Base-by-base conservation (phyloP, 1,284 basidiomycete genomes). In the Trichosporon coremiiforme region DNA sequence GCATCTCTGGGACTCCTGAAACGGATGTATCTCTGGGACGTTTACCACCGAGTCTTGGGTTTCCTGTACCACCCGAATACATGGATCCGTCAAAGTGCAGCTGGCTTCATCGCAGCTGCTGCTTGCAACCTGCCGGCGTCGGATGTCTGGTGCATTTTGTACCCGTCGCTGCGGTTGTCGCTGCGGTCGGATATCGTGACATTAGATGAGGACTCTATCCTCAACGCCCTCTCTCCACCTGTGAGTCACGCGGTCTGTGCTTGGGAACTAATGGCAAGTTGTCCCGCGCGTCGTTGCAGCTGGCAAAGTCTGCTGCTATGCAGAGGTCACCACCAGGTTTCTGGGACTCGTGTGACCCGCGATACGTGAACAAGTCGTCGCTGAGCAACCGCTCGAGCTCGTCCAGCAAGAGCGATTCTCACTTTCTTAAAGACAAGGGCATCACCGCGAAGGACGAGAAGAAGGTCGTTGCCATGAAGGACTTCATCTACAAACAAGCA, bases 141-240 rank as follows among this genome's bases (percentile, higher is more conserved):
- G 57, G 97, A 99, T 78, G 89, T 93, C 10, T 99, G 97, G 97
- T 96, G 95, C 77, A 93, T 98, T 57, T 82, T 98, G 2, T 99
- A 99, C 77, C 95, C 96, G 0, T 91, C 91, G 0, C 82, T 99
- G 47, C 88, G 93, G 47, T 90, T 93, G 71, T 89, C 95, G 68
- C 85, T 99, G 55, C 90, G 90, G 62, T 92, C 90, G 0, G 97
- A 99, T 76, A 85, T 98, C n/a, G 87, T 86, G 7, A 86, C 87
- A 1, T 88, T 98, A 55, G 88, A 91, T 64, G 92, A 93, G 73
- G 86, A 87, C 67, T 89, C 88, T 53, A 80, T 99, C 33, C 83
- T 98, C 31, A 86, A 87, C 47, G 88, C 90, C 4, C 86, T 95
- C 80, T 91, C 92, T 73, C 85, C 89, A 64, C 90, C 93, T 0